Percentiles rank a stretch among this genome's conserved stretches.
phyloP scores from a whole-genome alignment of 495 filamentous ascomycete species.

The Eremomyces bilateralis region DNA sequence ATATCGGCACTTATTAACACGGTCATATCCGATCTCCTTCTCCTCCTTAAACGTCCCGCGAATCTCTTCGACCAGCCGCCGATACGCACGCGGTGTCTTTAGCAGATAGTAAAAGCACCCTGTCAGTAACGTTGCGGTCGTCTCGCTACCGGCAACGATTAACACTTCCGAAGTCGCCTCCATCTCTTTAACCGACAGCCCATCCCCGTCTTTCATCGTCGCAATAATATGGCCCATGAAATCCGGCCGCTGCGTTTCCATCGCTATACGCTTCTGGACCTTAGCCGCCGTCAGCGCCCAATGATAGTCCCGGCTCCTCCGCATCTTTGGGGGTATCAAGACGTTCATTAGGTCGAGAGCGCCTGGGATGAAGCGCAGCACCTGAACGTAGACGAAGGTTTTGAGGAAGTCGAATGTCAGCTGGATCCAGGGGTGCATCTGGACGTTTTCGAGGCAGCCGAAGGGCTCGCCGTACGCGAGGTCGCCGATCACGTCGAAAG shows the following conservation, averaged over 20 bases:
- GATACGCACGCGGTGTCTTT: slow-evolving; percentile 19
- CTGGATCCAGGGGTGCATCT: slow-evolving; percentile 25
- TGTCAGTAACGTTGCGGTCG: slow-evolving; percentile 26
- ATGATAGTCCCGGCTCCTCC: slow-evolving; percentile 4
- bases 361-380: neutral
- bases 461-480: slow-evolving; percentile 31
- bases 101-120: slow-evolving; percentile 30
- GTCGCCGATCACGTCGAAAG: slow-evolving; percentile 39
- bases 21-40: slow-evolving; percentile 25
- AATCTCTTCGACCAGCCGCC: slow-evolving; percentile 22
- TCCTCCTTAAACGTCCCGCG: slow-evolving; percentile 19
- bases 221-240: slow-evolving; percentile 19
- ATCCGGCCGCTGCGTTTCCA: slow-evolving; percentile 7
- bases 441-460: slow-evolving; percentile 23
- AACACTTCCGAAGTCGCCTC: slow-evolving; percentile 21
- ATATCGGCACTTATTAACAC: slow-evolving; percentile 15
- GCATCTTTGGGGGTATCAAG: slow-evolving; percentile 3
- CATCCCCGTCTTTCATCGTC: slow-evolving; percentile 10
- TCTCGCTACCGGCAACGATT: slow-evolving; percentile 34
- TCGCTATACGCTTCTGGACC: slow-evolving; percentile 6
- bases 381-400: slow-evolving; percentile 8
- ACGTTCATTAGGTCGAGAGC: neutral
- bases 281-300: slow-evolving; percentile 1
- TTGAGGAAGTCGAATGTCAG: slow-evolving; percentile 13
- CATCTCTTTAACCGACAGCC: slow-evolving; percentile 19